These are phyloP conservation scores for Thalassiosira exigua DNA, from an alignment of 352 stramenopile species.

Conservation along the genomic window DNA sequence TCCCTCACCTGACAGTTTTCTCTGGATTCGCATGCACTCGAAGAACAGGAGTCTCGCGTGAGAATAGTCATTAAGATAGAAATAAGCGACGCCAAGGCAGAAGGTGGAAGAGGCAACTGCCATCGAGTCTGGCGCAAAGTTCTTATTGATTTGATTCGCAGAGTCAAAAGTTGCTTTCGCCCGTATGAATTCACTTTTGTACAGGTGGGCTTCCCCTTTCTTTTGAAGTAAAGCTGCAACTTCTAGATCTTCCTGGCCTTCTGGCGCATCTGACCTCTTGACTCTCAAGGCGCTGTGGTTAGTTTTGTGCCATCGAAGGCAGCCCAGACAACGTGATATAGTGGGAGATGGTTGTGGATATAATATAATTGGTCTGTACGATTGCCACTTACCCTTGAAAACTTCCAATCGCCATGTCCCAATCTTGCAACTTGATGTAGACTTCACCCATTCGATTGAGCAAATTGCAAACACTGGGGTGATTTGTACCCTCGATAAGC, in stretches of 20 bases:
- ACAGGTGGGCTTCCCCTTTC: conserved; percentile 64
- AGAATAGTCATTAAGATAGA: conserved; percentile 56
- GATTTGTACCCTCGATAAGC: conserved; percentile 52
- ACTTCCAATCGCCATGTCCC: conserved; percentile 67
- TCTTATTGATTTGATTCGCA: conserved; percentile 51
- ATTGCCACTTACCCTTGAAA: conserved; percentile 59
- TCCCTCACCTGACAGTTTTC: conserved; percentile 44
- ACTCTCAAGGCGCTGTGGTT: conserved; percentile 52
- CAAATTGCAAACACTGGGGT: conserved; percentile 47
- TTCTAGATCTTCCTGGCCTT: conserved; percentile 45
- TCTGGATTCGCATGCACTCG: conserved; percentile 57
- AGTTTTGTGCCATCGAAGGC: no score
- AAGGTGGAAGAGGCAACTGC: conserved; percentile 46
- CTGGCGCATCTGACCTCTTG: conserved; percentile 32
- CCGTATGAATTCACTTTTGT: conserved; percentile 58
- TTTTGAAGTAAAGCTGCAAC: conserved; percentile 57
- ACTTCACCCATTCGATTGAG: conserved; percentile 63
- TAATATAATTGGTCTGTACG: no score
- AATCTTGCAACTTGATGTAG: conserved; percentile 65
- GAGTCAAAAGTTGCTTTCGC: conserved; percentile 65
- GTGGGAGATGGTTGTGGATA: no score
- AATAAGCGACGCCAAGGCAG: conserved; percentile 58
- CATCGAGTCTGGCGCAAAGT: conserved; percentile 35
- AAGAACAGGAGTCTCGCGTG: conserved; percentile 59
- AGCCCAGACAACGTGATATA: no score